phyloP scores from a whole-genome alignment of 768 basidiomycete genomes.

The Tricholoma terreum region DNA sequence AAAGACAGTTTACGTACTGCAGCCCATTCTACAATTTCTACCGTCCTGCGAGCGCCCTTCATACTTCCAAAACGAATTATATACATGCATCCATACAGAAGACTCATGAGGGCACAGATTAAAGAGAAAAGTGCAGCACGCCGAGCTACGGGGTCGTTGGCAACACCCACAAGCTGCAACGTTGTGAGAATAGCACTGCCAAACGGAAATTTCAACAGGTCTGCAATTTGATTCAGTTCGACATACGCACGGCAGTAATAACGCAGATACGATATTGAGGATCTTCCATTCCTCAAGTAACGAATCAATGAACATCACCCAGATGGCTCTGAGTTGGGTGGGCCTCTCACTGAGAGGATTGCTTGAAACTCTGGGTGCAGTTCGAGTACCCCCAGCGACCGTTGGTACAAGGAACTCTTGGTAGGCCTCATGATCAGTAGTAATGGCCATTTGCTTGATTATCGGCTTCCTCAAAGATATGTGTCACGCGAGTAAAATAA shows the following conservation, averaged over 20 bases:
- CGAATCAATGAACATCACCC: conserved; percentile 52
- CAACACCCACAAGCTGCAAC: conserved; percentile 54
- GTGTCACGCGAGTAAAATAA: conserved; percentile 68
- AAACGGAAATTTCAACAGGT: neutral
- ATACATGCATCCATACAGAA: conserved; percentile 72
- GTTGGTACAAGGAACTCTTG: neutral
- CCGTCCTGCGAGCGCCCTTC: conserved; percentile 68
- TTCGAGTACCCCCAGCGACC: no score
- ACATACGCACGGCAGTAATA: conserved; percentile 45
- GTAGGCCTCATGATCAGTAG: neutral
- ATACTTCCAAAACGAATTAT: conserved; percentile 70
- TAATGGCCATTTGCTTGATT: conserved; percentile 39
- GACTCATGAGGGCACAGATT: conserved; percentile 66
- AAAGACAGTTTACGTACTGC: conserved; percentile 59
- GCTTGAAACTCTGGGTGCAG: no score
- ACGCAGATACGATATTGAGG: conserved; percentile 66
- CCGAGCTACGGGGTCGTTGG: conserved; percentile 59
- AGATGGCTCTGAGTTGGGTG: neutral
- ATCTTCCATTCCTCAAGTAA: conserved; percentile 75
- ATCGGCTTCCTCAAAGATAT: conserved; percentile 68
- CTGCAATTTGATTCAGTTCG: neutral
- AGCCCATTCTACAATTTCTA: conserved; percentile 67
- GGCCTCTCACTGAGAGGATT: neutral
- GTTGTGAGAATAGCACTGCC: conserved; percentile 64
- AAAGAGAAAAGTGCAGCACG: conserved; percentile 61